A percentile compares a stretch with the other conserved stretches of the same genome.
These are phyloP conservation scores for Didymella arachidicola DNA, from an alignment of 2,329 filamentous ascomycete species.

Conservation along the genomic window DNA sequence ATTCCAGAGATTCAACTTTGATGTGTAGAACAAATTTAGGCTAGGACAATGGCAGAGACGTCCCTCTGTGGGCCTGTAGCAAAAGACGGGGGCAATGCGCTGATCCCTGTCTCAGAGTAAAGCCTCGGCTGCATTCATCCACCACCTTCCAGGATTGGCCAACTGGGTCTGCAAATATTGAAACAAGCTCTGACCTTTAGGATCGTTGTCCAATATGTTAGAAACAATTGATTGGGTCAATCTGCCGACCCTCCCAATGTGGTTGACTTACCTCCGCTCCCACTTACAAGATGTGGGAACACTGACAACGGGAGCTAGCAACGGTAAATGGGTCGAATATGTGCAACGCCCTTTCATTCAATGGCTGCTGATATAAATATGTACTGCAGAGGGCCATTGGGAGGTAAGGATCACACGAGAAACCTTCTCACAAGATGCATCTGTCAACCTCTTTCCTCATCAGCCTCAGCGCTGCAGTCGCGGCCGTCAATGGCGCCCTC, in stretches of 20 bases:
- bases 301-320: neutral
- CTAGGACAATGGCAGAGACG: neutral
- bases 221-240: neutral
- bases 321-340: neutral
- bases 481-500: constrained; percentile 29
- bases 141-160: neutral
- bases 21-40: neutral
- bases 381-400: neutral
- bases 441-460: constrained; percentile 8
- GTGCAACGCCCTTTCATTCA: neutral
- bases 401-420: neutral
- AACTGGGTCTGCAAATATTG: neutral
- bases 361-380: neutral
- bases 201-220: neutral
- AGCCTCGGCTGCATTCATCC: neutral
- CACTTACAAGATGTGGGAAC: neutral
- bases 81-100: neutral
- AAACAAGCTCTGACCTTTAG: neutral
- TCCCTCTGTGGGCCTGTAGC: neutral
- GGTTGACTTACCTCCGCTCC: neutral
- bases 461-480: constrained; percentile 7
- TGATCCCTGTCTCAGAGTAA: constrained; percentile 7
- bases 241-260: neutral
- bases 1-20: neutral
- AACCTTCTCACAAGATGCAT: constrained; percentile 10